Evolutionary conservation across 169 alveolate species (phyloP), one percentile per base, ranked within the genome.

Genomic region (Eimeria praecox): DNA sequence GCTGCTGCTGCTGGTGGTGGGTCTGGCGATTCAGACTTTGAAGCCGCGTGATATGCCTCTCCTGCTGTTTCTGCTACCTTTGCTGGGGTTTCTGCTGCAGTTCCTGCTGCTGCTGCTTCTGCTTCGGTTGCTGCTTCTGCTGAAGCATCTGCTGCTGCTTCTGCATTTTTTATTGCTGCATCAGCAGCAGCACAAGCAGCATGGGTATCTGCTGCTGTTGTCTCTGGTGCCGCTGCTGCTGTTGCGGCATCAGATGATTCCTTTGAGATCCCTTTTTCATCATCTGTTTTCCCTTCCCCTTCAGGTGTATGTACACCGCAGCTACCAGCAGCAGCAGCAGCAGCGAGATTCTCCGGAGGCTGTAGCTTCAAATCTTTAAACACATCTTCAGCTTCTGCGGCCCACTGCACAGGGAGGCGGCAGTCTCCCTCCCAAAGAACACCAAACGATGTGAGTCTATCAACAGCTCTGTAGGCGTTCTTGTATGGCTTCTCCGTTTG

Each of bases 361-460:
- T 89, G 95, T 9, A 87, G 64, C 59, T 42, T 35, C 40, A n/a
- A 9, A 3, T 94, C 90, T n/a, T 30, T 22, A 33, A 90, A 92
- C 40, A 95, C 71, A n/a, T 49, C 52, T 20, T 18, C 14, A 5
- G 95, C 96, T 3, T 54, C 97, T 1, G 82, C 44, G 10, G 94
- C 35, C 97, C 97, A 95, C 94, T 87, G 93, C 20, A 83, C 80
- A 10, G 97, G 97, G 46, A 46, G 2, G 1, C 89, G 54, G 94
- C 90, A 69, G 71, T 52, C 75, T 38, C 59, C 73, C 42, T 80
- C 96, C 97, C 97, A 95, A 14, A 78, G 18, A 30, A 95, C 95
- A 0, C 97, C 97, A 18, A 83, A 42, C 56, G 95, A 2, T 35
- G 97, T 95, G 77, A 52, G 33, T 44, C 88, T 86, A 33, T 95